phyloP scores from a whole-genome alignment of 1,139 yeast genomes.

The Candida sanyaensis region DNA sequence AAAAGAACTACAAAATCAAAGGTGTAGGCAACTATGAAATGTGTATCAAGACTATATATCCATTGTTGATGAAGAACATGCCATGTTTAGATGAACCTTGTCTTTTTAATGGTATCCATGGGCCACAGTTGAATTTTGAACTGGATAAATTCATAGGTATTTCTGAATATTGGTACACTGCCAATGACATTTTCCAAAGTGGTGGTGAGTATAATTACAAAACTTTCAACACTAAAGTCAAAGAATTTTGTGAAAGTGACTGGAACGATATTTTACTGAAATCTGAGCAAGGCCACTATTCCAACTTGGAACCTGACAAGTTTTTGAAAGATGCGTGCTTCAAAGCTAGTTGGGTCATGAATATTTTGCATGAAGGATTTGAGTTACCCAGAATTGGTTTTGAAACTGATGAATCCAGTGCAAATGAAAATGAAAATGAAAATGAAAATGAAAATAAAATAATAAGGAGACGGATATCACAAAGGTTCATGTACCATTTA shows the following conservation, averaged over 20 bases:
- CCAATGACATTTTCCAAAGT: constrained; percentile 75
- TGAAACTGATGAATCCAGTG: constrained; percentile 30
- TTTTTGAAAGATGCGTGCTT: constrained; percentile 69
- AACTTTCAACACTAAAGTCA: constrained; percentile 59
- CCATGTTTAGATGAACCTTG: constrained; percentile 78
- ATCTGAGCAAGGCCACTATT: constrained; percentile 53
- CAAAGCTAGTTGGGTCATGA: constrained; percentile 81
- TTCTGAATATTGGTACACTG: constrained; percentile 85
- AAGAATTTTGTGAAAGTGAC: constrained; percentile 63
- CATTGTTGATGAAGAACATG: constrained; percentile 65
- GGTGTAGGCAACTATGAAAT: constrained; percentile 73
- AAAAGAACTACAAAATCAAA: constrained; percentile 45
- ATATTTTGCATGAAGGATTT: constrained; percentile 77
- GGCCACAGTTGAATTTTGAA: constrained; percentile 70
- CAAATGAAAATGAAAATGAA: constrained; percentile 16
- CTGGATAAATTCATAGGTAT: constrained; percentile 75
- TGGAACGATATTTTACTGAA: constrained; percentile 57
- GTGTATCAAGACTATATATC: constrained; percentile 69
- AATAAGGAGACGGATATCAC: constrained; percentile 18
- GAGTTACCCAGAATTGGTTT: constrained; percentile 65
- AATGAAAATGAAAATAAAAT: constrained; percentile 17
- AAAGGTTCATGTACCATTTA: constrained; percentile 54
- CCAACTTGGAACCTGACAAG: constrained; percentile 45
- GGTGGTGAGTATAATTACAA: constrained; percentile 75
- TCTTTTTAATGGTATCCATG: constrained; percentile 78